These are phyloP conservation scores for Penicillium sp. DNA, from an alignment of 2,329 filamentous ascomycete species.

Conservation along the genomic window DNA sequence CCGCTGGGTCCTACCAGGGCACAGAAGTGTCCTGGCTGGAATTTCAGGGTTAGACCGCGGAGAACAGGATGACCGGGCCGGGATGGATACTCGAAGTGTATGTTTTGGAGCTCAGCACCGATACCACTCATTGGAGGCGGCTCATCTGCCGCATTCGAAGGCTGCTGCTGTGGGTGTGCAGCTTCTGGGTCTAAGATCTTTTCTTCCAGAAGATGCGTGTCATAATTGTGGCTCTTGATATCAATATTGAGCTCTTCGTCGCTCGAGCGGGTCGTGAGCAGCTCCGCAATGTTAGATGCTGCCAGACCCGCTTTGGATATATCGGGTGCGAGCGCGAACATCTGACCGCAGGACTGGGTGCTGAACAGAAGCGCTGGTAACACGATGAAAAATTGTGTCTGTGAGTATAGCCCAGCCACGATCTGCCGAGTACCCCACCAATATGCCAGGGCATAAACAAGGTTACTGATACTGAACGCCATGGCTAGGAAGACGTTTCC, in stretches of 20 bases:
- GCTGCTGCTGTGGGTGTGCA: constrained; percentile 4
- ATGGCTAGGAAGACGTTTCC: constrained; percentile 48
- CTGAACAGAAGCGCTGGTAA: constrained; percentile 70
- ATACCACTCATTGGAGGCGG: constrained; percentile 36
- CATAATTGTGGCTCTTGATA: constrained; percentile 2
- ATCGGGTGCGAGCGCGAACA: constrained; percentile 74
- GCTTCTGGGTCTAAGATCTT: constrained; percentile 20
- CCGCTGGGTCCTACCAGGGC: constrained; percentile 68
- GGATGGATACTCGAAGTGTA: neutral
- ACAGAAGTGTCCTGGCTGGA: constrained; percentile 62
- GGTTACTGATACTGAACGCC: constrained; percentile 54
- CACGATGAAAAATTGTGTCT: constrained; percentile 72
- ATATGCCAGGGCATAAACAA: constrained; percentile 74
- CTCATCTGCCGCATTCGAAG: constrained; percentile 7
- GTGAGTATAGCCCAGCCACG: constrained; percentile 63
- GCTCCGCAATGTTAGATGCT: constrained; percentile 55
- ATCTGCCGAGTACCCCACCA: constrained; percentile 78
- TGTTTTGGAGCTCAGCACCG: constrained; percentile 54
- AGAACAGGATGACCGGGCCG: constrained; percentile 12
- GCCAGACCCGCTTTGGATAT: constrained; percentile 66
- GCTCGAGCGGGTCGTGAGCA: neutral
- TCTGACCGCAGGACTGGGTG: constrained; percentile 71
- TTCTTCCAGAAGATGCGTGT: neutral
- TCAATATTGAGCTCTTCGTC: neutral
- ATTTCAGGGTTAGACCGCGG: constrained; percentile 43